Evolutionary conservation across 2,329 filamentous ascomycete genomes (phyloP).

Genomic region (Pseudogymnoascus sp.): DNA sequence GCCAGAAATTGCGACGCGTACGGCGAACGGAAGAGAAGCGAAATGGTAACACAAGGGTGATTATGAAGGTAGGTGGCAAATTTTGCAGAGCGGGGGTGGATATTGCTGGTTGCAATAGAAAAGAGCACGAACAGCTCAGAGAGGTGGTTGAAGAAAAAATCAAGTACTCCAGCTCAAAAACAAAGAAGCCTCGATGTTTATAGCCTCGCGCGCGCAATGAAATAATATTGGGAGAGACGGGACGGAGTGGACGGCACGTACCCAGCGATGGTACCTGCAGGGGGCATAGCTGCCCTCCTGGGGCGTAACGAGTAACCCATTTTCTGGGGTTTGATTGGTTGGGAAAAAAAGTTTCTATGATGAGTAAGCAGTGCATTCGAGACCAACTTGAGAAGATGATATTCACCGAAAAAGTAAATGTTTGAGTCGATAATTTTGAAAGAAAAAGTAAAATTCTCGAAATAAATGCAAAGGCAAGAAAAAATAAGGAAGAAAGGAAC

Average conservation of each 20-base stretch:
- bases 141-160: constrained; percentile 4
- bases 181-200: constrained; percentile 9
- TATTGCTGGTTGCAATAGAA: not conserved
- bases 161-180: not conserved
- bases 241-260: constrained; percentile 3
- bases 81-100: not conserved
- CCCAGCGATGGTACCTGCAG: not conserved
- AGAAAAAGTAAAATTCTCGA: not conserved
- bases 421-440: not conserved
- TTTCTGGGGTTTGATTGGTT: not conserved
- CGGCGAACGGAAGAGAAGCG: not conserved
- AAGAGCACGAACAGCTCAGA: not conserved
- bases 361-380: constrained; percentile 2
- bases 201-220: constrained; percentile 4
- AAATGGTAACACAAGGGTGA: not conserved
- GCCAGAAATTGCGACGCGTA: constrained; percentile 3
- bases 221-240: not conserved
- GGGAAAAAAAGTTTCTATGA: not conserved
- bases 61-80: not conserved
- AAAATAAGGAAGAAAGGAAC: not conserved
- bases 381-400: not conserved
- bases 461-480: not conserved
- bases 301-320: not conserved
- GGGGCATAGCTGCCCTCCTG: not conserved
- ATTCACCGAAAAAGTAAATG: not conserved